Evolutionary conservation across 75 land plant genomes (phyloP), one percentile per base, ranked within the genome.

Genomic region (Selaginella tamariscina): DNA sequence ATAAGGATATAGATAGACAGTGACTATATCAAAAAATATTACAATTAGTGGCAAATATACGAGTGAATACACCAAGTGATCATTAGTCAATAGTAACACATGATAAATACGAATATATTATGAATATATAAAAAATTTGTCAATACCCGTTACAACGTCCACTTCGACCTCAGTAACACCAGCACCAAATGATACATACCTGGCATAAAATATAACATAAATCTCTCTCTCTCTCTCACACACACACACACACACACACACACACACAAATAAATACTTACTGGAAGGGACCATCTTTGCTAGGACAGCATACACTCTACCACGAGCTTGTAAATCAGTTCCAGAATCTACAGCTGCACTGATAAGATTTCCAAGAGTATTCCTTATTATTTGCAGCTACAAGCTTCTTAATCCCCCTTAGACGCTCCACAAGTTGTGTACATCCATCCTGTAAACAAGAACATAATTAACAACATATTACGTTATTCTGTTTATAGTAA

Each of bases 131-230:
- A 39, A 39, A 39, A 5, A 39, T 31, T 9, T n/a, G n/a, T n/a
- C n/a, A 30, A 56, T n/a, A 78, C 80, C 80, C 66, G 80, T 78
- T 20, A 78, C 27, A 18, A 74, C 2, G 30, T 78, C 80, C 15
- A 78, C 80, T 78, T 78, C 80, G 15, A 65, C 80, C 64, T 78
- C 80, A 1, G 77, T 69, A 9, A 74, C 68, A 55, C 67, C 80
- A 32, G 77, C 80, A 69, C 78, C 80, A 70, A 78, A 78, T 2
- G 80, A 78, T n/a, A 70, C 55, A 33, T 78, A 78, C 32, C 80
- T 74, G 69, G n/a, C 69, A 5, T 2, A 31, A 9, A 32, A 18
- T 31, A 31, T 26, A 59, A 21, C 27, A 59, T n/a, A 22, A 59
- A 26, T 9, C 22, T 59, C 26, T n/a, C n/a, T n/a, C n/a, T n/a